Percentiles rank a stretch among this genome's conserved stretches.
Evolutionary conservation across 2,329 filamentous ascomycete genomes (phyloP).

Genomic region (Botryosphaeria dothidea): DNA sequence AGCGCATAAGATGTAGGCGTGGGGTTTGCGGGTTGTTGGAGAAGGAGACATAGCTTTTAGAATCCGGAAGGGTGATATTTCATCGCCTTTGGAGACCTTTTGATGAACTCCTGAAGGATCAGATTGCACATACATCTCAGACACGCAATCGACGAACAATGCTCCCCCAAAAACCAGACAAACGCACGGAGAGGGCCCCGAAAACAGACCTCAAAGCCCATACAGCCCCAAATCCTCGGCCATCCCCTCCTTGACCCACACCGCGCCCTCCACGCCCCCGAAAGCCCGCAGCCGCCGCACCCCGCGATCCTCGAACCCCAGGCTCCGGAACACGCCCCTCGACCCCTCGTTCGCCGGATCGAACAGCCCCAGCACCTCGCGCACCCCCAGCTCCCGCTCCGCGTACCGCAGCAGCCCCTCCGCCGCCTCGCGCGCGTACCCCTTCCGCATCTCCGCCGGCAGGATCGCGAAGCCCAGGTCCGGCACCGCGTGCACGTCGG

Average conservation of each 20-base stretch:
- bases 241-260: slow-evolving; percentile 22
- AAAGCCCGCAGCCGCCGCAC: slow-evolving; percentile 20
- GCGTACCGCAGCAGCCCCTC: slow-evolving; percentile 14
- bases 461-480: slow-evolving; percentile 28
- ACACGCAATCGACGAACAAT: too few species aligned
- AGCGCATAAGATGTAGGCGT: too few species aligned
- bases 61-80: too few species aligned
- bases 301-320: slow-evolving; percentile 27
- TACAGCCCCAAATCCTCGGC: slow-evolving; percentile 20
- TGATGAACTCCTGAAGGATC: too few species aligned
- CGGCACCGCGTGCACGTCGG: slow-evolving; percentile 22
- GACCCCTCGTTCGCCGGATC: slow-evolving; percentile 24
- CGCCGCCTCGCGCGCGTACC: slow-evolving; percentile 27
- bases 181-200: too few species aligned
- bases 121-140: too few species aligned
- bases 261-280: slow-evolving; percentile 4
- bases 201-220: background rate
- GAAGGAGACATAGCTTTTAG: too few species aligned
- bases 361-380: slow-evolving; percentile 23
- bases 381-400: slow-evolving; percentile 9
- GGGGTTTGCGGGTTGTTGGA: too few species aligned
- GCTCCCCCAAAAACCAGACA: too few species aligned
- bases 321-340: slow-evolving; percentile 24
- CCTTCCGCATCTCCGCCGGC: slow-evolving; percentile 21
- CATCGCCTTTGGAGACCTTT: too few species aligned